Evolutionary conservation across 1,284 basidiomycete species (phyloP), one percentile per base, ranked within the genome.

Genomic region (Ganoderma boninense): DNA sequence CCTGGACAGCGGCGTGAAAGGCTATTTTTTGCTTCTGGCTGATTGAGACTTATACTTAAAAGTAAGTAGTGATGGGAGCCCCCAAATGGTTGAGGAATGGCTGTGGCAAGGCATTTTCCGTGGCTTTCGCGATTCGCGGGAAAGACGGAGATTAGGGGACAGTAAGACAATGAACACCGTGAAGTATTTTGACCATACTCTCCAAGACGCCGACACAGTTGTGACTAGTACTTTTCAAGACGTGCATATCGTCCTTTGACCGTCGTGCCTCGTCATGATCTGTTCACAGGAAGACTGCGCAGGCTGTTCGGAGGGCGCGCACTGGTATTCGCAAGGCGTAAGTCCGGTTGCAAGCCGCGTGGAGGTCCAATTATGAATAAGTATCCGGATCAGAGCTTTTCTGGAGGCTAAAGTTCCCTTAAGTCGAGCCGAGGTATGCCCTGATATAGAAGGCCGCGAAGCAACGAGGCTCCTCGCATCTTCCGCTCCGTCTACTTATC

Each of bases 361-460:
- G 23, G 3, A 62, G n/a, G 40, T 5, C 57, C 20, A n/a, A 29
- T 29, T 29, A 29, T 29, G 26, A 29, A 40, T 40, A 57, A 20
- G 40, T 16, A 59, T 29, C 10, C 71, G 69, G 71, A 73, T 69
- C 69, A 67, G 57, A 49, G 59, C 69, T 67, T 66, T 70, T 69
- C 67, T 66, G 67, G 71, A 68, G 49, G 52, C 60, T 67, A 66
- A 61, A 23, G 5, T 13, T 14, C 46, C 43, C 42, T 29, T 59
- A 61, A 49, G 13, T 29, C 7, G 20, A 35, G 32, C 56, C 32
- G 32, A 32, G 32, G 38, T 40, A 40, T 40, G 7, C 8, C 38
- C 23, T 26, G 49, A 52, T 23, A 52, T 26, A 26, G 23, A 52
- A 52, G 13, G 11, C 23, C n/a, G 8, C 23, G 11, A 26, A 26